Evolutionary conservation across 208 protist genomes (phyloP), one percentile per base, ranked within the genome.

Genomic region (Leishmania braziliensis): DNA sequence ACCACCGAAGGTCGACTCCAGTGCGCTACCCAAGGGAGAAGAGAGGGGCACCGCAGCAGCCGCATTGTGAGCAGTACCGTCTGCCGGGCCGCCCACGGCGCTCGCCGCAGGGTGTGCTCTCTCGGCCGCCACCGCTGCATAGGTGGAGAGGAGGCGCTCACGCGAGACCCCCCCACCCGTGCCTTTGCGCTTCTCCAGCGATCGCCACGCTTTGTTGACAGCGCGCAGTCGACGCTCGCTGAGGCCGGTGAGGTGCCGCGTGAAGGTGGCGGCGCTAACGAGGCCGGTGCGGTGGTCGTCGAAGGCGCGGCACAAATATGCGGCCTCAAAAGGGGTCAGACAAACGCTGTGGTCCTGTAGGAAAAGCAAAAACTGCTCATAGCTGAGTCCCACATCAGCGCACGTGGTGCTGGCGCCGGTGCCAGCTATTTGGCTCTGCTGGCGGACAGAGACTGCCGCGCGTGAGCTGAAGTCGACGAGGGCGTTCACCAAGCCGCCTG

Each of bases 281-380:
- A 81, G 87, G 29, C 89, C 91, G 46, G 82, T 77, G 20, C 79
- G 81, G 39, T 89, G 85, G 80, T 95, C 90, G 66, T 92, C 88
- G 74, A 98, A 98, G 78, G 93, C 85, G 36, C 63, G 60, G 79
- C 92, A 96, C 5, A 98, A 78, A 77, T 98, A 96, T 20, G 79
- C 65, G 16, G 79, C 65, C 77, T 98, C 95, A 26, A 88, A 90
- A 5, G 68, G 71, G 5, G 84, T 81, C 8, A 96, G 83, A 63
- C 80, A 69, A 62, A 93, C 84, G 5, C 89, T 89, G 71, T 86
- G 74, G 74, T 90, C 86, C 3, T n/a, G 14, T 73, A 96, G 81
- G 53, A 92, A 92, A 0, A 66, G 72, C 12, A 90, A 36, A 54
- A 97, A 96, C 65, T 89, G 79, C 29, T 68, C 86, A 71, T 95